Evolutionary conservation across 768 basidiomycete genomes (phyloP).

Genomic region (Porphyrellus cyaneotinctus): DNA sequence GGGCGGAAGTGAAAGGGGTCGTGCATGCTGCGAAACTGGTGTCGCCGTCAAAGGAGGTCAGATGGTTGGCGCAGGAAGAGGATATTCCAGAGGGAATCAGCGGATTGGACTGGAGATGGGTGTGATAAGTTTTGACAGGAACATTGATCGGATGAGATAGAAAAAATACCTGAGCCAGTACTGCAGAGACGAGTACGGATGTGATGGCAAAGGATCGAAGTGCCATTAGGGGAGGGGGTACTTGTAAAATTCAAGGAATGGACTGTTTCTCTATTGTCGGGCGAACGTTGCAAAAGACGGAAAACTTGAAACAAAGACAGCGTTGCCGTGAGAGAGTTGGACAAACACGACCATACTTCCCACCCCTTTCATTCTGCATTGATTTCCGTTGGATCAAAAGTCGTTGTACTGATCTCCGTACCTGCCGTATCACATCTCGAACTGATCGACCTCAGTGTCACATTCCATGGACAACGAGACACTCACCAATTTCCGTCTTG

Average conservation of each 20-base stretch:
- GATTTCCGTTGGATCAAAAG: no score
- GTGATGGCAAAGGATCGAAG: constrained; percentile 53
- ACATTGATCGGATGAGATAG: background rate
- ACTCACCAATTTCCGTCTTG: constrained; percentile 13
- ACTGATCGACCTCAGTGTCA: constrained; percentile 8
- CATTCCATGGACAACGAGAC: no score
- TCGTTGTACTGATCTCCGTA: constrained; percentile 12
- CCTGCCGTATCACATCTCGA: constrained; percentile 9
- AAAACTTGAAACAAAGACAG: background rate
- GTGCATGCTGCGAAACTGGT: constrained; percentile 57
- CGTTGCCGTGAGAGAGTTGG: background rate
- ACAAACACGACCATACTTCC: constrained; percentile 10
- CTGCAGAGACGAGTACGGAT: constrained; percentile 48
- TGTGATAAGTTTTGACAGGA: constrained; percentile 7
- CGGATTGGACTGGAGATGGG: constrained; percentile 35
- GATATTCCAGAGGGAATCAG: constrained; percentile 70
- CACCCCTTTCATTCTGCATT: background rate
- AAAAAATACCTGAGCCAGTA: constrained; percentile 49
- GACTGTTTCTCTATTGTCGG: constrained; percentile 3
- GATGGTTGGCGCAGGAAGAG: constrained; percentile 50
- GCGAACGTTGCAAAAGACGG: background rate
- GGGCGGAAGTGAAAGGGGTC: constrained; percentile 53
- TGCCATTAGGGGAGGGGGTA: constrained; percentile 28
- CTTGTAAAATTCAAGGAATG: constrained; percentile 28
- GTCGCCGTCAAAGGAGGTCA: constrained; percentile 62